Evolutionary conservation across 768 basidiomycete species (phyloP).

Genomic region (Xerocomellus intermedius): DNA sequence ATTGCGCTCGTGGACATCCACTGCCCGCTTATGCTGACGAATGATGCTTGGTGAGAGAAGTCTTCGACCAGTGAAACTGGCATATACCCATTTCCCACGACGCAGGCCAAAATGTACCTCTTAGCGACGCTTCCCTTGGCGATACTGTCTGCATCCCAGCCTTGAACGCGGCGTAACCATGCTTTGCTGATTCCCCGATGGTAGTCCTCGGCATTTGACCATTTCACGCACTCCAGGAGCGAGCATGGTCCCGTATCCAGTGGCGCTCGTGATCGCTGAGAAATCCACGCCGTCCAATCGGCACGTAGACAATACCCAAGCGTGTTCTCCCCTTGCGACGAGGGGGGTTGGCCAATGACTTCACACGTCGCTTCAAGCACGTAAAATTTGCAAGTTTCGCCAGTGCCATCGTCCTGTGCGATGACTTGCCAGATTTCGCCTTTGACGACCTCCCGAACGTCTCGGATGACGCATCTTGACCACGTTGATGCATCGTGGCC

Average conservation of each 20-base stretch:
- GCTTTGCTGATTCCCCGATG: conserved; percentile 61
- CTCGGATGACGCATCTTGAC: conserved; percentile 40
- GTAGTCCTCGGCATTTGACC: conserved; percentile 74
- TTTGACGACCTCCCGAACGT: conserved; percentile 50
- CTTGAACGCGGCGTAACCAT: conserved; percentile 51
- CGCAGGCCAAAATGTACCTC: conserved; percentile 65
- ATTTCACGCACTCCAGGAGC: conserved; percentile 44
- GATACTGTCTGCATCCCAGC: conserved; percentile 41
- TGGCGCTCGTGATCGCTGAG: conserved; percentile 13
- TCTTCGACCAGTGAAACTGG: not conserved
- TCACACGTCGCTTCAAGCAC: conserved; percentile 75
- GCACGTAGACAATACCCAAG: conserved; percentile 38
- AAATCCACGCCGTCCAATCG: conserved; percentile 69
- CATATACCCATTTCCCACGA: conserved; percentile 66
- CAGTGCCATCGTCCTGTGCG: conserved; percentile 20
- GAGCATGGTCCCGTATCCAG: not conserved
- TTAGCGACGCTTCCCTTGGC: conserved; percentile 52
- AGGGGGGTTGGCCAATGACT: conserved; percentile 50
- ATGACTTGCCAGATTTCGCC: conserved; percentile 63
- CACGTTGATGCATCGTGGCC: conserved; percentile 33
- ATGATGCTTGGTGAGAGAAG: conserved; percentile 4
- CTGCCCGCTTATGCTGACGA: conserved; percentile 59
- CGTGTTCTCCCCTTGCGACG: not conserved
- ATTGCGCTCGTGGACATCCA: conserved; percentile 71
- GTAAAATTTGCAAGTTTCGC: conserved; percentile 40